A percentile compares a stretch with the other conserved stretches of the same genome.
These are phyloP conservation scores for Camelina laxa DNA, from an alignment of 345 rosid species.

Conservation along the genomic window DNA sequence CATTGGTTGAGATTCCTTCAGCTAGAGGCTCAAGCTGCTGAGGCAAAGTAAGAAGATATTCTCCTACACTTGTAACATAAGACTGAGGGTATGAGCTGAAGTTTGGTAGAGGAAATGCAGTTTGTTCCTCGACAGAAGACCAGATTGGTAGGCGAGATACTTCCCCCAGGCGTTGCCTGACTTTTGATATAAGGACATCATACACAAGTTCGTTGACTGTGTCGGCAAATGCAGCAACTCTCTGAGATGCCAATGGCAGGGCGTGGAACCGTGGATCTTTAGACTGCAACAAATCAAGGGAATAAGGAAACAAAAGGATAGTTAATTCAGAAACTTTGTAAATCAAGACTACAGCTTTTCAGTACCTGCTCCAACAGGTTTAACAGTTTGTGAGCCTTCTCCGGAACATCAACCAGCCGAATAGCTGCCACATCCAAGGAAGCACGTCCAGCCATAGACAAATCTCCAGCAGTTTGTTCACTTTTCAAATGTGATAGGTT, in stretches of 20 bases:
- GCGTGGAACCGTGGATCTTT: constrained; percentile 98
- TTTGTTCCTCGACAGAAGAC: constrained; percentile 88
- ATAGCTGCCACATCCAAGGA: constrained; percentile 89
- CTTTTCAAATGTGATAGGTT: constrained; percentile 58
- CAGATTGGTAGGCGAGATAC: constrained; percentile 84
- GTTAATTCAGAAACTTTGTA: constrained; percentile 1
- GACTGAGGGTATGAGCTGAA: constrained; percentile 96
- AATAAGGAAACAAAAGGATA: background rate
- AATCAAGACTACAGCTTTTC: constrained; percentile 12
- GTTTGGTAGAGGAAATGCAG: constrained; percentile 80
- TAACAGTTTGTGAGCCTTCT: constrained; percentile 82
- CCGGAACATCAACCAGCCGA: constrained; percentile 81
- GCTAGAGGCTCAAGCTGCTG: constrained; percentile 99
- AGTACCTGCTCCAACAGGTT: constrained; percentile 90
- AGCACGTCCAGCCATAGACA: constrained; percentile 71
- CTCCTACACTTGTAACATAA: constrained; percentile 88
- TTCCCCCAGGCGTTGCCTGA: constrained; percentile 82
- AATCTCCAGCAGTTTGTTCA: constrained; percentile 58
- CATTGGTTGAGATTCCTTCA: constrained; percentile 81
- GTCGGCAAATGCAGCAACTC: constrained; percentile 84
- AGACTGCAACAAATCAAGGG: constrained; percentile 60
- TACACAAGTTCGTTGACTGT: constrained; percentile 93
- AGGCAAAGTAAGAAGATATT: constrained; percentile 96
- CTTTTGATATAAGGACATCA: constrained; percentile 94
- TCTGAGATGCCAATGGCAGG: constrained; percentile 87